Conservation (phyloP, 148 eudicot species). For the Polygonum aviculare region DNA sequence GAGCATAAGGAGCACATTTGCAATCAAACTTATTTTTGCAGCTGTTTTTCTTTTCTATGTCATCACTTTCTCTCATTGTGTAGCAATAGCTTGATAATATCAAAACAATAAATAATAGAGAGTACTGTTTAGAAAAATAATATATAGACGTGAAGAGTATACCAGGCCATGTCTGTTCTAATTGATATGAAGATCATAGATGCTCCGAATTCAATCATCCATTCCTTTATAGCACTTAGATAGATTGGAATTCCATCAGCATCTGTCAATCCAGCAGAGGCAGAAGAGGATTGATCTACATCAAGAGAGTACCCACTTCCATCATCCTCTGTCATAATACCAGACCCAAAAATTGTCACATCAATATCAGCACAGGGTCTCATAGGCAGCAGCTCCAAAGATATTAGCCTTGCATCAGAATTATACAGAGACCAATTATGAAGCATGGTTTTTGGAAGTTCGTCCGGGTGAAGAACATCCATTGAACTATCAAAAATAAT, state of each 20-base stretch:
- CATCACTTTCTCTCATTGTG: neutral
- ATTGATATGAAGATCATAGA: slow-evolving; percentile 59
- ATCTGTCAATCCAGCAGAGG: slow-evolving; percentile 26
- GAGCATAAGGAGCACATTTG: neutral
- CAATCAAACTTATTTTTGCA: neutral
- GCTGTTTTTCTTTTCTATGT: too few relatives aligned
- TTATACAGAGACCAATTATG: slow-evolving; percentile 97
- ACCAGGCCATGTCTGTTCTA: slow-evolving; percentile 98
- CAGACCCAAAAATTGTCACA: slow-evolving; percentile 88
- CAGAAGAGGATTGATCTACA: slow-evolving; percentile 48
- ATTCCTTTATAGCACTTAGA: slow-evolving; percentile 45
- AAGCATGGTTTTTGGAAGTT: slow-evolving; percentile 83
- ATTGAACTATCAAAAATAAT: slow-evolving; percentile 52
- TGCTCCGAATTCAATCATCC: slow-evolving; percentile 46
- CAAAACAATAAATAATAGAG: neutral
- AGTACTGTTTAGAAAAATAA: neutral
- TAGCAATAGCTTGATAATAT: neutral
- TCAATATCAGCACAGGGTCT: slow-evolving; percentile 95
- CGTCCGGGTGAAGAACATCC: slow-evolving; percentile 51
- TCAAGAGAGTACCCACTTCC: slow-evolving; percentile 81
- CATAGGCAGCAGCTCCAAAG: slow-evolving; percentile 94
- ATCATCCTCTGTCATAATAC: slow-evolving; percentile 75
- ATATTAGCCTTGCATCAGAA: slow-evolving; percentile 72
- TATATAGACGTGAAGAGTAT: slow-evolving; percentile 14
- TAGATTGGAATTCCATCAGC: slow-evolving; percentile 40